Evolutionary conservation across 1,284 basidiomycete species (phyloP).

Genomic region (Agroathelia rolfsii): DNA sequence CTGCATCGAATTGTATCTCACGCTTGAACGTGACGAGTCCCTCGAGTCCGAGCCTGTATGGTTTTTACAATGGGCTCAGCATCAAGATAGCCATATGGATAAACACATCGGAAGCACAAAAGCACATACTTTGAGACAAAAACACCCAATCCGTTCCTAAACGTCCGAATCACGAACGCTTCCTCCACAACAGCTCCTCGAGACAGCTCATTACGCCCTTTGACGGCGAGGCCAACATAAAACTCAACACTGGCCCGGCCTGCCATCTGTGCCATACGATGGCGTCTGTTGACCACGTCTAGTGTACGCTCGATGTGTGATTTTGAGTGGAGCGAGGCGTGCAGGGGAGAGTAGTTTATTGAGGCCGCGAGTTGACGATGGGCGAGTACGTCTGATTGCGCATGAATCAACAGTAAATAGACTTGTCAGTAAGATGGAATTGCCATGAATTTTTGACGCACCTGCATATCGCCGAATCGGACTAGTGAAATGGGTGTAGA

Average conservation of each 20-base stretch:
- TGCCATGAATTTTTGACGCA: too few relatives aligned
- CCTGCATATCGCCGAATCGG: slow-evolving; percentile 92
- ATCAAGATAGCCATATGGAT: slow-evolving; percentile 4
- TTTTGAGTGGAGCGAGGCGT: slow-evolving; percentile 84
- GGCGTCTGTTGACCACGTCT: slow-evolving; percentile 84
- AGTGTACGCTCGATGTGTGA: slow-evolving; percentile 82
- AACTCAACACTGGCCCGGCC: slow-evolving; percentile 94
- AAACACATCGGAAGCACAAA: slow-evolving; percentile 4
- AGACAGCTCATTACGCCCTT: slow-evolving; percentile 58
- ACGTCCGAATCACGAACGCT: slow-evolving; percentile 91
- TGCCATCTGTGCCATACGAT: slow-evolving; percentile 96
- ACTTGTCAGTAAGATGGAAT: too few relatives aligned
- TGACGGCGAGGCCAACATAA: slow-evolving; percentile 89
- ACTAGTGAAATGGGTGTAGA: slow-evolving; percentile 98
- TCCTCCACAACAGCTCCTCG: slow-evolving; percentile 56
- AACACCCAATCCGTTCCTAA: slow-evolving; percentile 91
- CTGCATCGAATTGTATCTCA: slow-evolving; percentile 84
- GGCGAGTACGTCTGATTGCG: slow-evolving; percentile 81
- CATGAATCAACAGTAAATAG: too few relatives aligned
- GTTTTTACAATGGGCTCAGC: not conserved
- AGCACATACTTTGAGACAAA: slow-evolving; percentile 83
- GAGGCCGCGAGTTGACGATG: slow-evolving; percentile 92
- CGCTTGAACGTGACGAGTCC: slow-evolving; percentile 89
- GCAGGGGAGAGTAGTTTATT: slow-evolving; percentile 78
- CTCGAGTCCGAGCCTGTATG: slow-evolving; percentile 88